Conservation (phyloP, 78 protist species). For the Protostelium mycophagum region DNA sequence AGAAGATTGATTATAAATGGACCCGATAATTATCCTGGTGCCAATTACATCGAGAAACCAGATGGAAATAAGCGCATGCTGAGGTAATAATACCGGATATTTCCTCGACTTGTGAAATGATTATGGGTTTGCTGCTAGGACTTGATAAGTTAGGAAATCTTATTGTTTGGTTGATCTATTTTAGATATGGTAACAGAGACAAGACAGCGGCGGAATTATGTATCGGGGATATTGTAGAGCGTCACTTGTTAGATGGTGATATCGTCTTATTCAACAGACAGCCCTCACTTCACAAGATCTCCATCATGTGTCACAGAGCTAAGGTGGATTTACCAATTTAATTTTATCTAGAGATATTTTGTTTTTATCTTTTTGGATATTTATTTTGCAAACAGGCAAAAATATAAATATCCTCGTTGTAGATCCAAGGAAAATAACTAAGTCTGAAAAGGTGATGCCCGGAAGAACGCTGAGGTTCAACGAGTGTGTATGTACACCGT, state of each 20-base stretch:
- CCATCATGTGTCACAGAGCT: conserved; percentile 93
- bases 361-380: too few relatives aligned
- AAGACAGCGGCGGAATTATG: conserved; percentile 60
- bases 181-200: conserved; percentile 40
- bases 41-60: conserved; percentile 63
- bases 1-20: conserved; percentile 62
- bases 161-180: neutral
- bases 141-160: too few relatives aligned
- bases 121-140: too few relatives aligned
- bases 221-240: conserved; percentile 90
- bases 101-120: too few relatives aligned
- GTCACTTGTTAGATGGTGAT: conserved; percentile 95
- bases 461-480: conserved; percentile 98
- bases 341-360: conserved; percentile 3
- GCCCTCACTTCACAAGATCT: conserved; percentile 97
- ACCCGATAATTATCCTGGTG: conserved; percentile 88
- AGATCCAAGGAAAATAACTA: too few relatives aligned
- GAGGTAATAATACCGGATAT: too few relatives aligned
- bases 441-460: conserved; percentile 85
- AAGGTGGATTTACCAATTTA: too few relatives aligned
- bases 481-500: conserved; percentile 97
- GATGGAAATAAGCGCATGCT: conserved; percentile 62
- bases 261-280: conserved; percentile 98
- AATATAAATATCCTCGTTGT: too few relatives aligned
- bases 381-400: neutral